Conservation (phyloP, 2,329 filamentous ascomycete species). For the Moelleriella libera region DNA sequence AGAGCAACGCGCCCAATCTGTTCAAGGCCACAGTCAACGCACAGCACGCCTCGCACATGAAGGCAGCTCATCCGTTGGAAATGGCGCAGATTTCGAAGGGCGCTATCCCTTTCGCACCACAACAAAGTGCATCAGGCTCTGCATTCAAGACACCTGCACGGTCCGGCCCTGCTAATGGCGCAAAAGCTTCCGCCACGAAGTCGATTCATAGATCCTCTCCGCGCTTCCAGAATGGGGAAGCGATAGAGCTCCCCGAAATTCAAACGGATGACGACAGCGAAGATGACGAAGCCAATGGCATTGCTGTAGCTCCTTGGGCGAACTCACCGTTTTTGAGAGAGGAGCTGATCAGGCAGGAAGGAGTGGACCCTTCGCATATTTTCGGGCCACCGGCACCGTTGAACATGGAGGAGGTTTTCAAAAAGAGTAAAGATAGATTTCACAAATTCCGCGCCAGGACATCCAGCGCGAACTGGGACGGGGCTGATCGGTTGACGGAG, state of each 20-base stretch:
- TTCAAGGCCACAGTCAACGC: slow-evolving; percentile 53
- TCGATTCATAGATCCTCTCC: slow-evolving; percentile 58
- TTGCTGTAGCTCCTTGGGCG: slow-evolving; percentile 64
- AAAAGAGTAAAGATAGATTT: slow-evolving; percentile 69
- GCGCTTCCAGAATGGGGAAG: slow-evolving; percentile 76
- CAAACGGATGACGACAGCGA: slow-evolving; percentile 89
- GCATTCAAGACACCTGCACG: slow-evolving; percentile 60
- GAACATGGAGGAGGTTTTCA: slow-evolving; percentile 94
- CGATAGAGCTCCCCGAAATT: slow-evolving; percentile 87
- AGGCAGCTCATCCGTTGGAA: slow-evolving; percentile 57
- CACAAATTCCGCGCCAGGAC: slow-evolving; percentile 84
- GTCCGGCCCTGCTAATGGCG: slow-evolving; percentile 23
- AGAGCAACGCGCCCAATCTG: slow-evolving; percentile 37
- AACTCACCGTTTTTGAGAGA: slow-evolving; percentile 71
- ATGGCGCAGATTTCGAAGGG: slow-evolving; percentile 80
- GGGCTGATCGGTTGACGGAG: slow-evolving; percentile 68
- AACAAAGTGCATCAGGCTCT: slow-evolving; percentile 37
- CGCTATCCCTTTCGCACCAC: slow-evolving; percentile 79
- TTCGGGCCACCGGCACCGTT: slow-evolving; percentile 82
- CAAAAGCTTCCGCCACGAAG: slow-evolving; percentile 42
- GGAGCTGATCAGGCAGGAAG: slow-evolving; percentile 68
- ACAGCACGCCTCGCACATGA: slow-evolving; percentile 51
- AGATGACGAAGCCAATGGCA: slow-evolving; percentile 44
- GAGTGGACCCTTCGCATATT: slow-evolving; percentile 68
- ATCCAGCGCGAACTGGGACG: slow-evolving; percentile 88